Evolutionary conservation across 495 filamentous ascomycete species (phyloP).

Genomic region (Trichoderma asperelloides): DNA sequence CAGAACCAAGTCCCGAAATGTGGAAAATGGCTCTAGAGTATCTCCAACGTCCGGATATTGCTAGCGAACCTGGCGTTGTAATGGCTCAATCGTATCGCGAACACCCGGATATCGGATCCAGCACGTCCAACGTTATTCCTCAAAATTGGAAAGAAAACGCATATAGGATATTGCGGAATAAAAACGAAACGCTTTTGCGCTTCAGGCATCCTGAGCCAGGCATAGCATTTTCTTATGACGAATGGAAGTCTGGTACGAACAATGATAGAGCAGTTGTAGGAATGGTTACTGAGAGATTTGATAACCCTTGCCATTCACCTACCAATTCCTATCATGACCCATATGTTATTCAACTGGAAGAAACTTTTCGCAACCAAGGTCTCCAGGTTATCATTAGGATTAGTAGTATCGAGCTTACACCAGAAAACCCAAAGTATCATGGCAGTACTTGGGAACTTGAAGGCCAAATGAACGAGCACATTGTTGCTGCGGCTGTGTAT

Average conservation of each 20-base stretch:
- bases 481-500: constrained; percentile 46
- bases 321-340: not conserved
- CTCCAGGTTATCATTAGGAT: constrained; percentile 59
- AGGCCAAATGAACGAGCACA: constrained; percentile 44
- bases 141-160: not conserved
- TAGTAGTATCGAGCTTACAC: constrained; percentile 51
- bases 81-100: no score
- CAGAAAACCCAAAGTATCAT: constrained; percentile 35
- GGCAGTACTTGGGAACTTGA: constrained; percentile 32
- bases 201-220: constrained; percentile 10
- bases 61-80: no score
- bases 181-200: not conserved
- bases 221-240: constrained; percentile 9
- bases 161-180: not conserved
- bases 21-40: no score
- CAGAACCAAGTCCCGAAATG: no score
- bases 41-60: no score
- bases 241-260: constrained; percentile 7
- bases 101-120: no score
- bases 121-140: not conserved
- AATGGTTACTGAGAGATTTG: not conserved
- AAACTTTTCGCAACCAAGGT: constrained; percentile 17
- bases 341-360: constrained; percentile 4
- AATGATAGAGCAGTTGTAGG: not conserved
- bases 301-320: no score